Base-by-base conservation (phyloP, 2,329 filamentous ascomycete genomes). In the Sporothrix dimorphospora region DNA sequence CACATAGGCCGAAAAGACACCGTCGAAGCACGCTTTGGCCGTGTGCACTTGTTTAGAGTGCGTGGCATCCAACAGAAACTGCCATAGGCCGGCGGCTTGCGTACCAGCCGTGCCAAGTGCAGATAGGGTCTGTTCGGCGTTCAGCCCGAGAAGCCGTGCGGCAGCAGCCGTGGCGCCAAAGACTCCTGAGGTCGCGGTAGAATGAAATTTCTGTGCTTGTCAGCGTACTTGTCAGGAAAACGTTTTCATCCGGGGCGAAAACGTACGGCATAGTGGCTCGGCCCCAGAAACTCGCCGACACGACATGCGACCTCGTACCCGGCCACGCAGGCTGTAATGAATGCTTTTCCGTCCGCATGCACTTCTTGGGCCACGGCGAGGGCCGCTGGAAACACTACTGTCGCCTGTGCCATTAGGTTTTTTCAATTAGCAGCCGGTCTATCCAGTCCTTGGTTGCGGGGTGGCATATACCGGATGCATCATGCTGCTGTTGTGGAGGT, bases 1-100 rank as follows among this genome's bases (percentile, higher is more conserved):
- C 11, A 47, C 51, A 59, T 69, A 69, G 3, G 67, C 67, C 11
- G 67, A 57, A 21, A 69, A 69, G 30, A 69, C 51, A 1, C 67
- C 67, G 67, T 69, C 67, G 27, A 69, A 69, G 51, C 67, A 21
- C 8, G 67, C 67, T 38, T 69, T 69, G 34, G 34, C 67, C 1
- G 67, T 69, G 51, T 69, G 67, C 14, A 69, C 51, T 38, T 69
- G 67, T 34, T 69, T 69, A 2, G 67, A 57, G 53, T 69, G 67
- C 16, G 67, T 69, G 38, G 67, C 67, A 34, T 69, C 67, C 6
- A 69, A n/a, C 27, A 69, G 30, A 59, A 69, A 69, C 30, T 69
- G 67, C 67, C 67, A 69, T 2, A 69, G 67, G n/a, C 67, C 67
- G 8, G 67, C 67, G 12, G 67, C 67, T 30, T 69, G 67, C 16